Conservation (phyloP, 2,329 filamentous ascomycete genomes). For the Colletotrichum karsti region DNA sequence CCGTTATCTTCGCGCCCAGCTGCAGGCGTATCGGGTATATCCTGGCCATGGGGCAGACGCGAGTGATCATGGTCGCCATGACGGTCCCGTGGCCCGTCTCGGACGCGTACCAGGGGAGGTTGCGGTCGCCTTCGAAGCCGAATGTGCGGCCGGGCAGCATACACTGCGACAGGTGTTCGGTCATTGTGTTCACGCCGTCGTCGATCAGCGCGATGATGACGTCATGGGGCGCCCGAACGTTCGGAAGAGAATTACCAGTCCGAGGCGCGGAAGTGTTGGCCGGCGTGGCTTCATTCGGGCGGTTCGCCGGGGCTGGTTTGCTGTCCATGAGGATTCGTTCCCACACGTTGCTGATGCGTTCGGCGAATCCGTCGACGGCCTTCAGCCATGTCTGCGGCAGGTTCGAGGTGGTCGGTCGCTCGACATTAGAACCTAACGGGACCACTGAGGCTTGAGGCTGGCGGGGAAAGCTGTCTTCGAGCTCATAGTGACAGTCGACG, state of each 20-base stretch:
- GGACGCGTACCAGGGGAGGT: slow-evolving; percentile 38
- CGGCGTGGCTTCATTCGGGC: neutral
- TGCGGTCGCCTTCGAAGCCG: slow-evolving; percentile 30
- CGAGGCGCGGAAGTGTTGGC: neutral
- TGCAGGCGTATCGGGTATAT: slow-evolving; percentile 35
- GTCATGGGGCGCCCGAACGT: neutral
- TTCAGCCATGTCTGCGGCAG: slow-evolving; percentile 30
- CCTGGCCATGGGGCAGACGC: slow-evolving; percentile 36
- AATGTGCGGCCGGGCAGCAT: slow-evolving; percentile 39
- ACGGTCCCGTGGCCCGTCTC: slow-evolving; percentile 35
- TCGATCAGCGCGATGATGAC: slow-evolving; percentile 48
- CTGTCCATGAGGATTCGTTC: neutral
- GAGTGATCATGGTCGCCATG: slow-evolving; percentile 37
- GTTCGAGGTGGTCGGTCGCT: neutral
- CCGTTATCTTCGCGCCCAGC: slow-evolving; percentile 19
- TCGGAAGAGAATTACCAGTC: neutral
- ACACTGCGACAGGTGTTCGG: slow-evolving; percentile 32
- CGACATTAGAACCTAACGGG: neutral
- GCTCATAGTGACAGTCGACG: neutral
- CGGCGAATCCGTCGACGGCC: slow-evolving; percentile 31
- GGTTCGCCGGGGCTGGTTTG: neutral
- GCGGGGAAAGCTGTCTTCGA: neutral
- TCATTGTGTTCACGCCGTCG: slow-evolving; percentile 43
- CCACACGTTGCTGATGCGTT: slow-evolving; percentile 29
- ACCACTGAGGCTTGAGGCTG: neutral